A percentile compares a stretch with the other conserved stretches of the same genome.
These are phyloP conservation scores for Entophlyctis helioformis DNA, from an alignment of 192 early-diverging fungal species.

Conservation along the genomic window DNA sequence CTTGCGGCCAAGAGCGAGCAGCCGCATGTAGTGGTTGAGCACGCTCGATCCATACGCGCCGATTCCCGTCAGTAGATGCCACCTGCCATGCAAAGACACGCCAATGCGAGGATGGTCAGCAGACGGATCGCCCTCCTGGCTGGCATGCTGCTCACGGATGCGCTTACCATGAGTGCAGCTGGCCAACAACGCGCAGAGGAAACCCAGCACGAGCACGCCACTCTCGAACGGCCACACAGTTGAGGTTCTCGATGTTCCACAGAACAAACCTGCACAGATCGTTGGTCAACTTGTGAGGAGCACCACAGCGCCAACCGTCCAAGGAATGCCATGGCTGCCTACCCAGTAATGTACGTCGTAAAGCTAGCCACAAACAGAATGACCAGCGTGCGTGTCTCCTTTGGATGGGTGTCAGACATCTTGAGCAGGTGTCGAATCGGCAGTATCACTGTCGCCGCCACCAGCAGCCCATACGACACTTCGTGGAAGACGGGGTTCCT, in stretches of 20 bases:
- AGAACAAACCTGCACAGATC: slow-evolving; percentile 33
- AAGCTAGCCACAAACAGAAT: no score
- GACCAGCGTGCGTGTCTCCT: no score
- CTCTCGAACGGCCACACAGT: slow-evolving; percentile 40
- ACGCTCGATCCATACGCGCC: slow-evolving; percentile 5
- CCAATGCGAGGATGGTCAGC: no score
- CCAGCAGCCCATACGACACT: slow-evolving; percentile 13
- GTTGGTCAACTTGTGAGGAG: not conserved
- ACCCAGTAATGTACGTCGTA: no score
- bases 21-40: slow-evolving; percentile 1
- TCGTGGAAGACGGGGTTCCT: slow-evolving; percentile 60
- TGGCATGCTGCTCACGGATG: not conserved
- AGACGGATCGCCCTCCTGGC: not conserved
- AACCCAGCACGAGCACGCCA: slow-evolving; percentile 14
- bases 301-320: no score
- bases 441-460: slow-evolving; percentile 1
- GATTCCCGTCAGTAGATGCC: slow-evolving; percentile 19
- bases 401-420: no score
- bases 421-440: slow-evolving; percentile 12
- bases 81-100: slow-evolving; percentile 2
- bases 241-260: slow-evolving; percentile 66
- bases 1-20: not conserved
- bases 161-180: slow-evolving; percentile 14
- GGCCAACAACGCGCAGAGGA: slow-evolving; percentile 25
- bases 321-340: no score